Evolutionary conservation across 495 filamentous ascomycete genomes (phyloP).

Genomic region (Jackrogersella minutella): DNA sequence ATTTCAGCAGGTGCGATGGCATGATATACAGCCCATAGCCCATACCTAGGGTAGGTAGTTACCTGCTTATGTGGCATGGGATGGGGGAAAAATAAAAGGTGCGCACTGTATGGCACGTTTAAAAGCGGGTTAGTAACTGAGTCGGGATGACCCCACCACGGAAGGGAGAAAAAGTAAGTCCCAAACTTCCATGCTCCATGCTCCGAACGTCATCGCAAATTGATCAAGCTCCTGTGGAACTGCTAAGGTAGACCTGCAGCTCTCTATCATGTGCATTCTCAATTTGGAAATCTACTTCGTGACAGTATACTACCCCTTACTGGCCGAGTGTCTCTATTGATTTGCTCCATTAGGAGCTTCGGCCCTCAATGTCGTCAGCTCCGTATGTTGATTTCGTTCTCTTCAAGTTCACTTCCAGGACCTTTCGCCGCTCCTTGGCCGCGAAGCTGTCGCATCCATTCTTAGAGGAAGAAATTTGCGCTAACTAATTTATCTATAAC

Average conservation of each 20-base stretch:
- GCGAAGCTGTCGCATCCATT: background rate
- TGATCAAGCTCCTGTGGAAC: slow-evolving; percentile 31
- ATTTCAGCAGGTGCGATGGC: background rate
- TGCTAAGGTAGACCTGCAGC: slow-evolving; percentile 18
- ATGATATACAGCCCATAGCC: background rate
- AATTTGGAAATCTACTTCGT: slow-evolving; percentile 23
- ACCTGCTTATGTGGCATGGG: no score
- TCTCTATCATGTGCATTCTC: slow-evolving; percentile 25
- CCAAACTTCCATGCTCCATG: background rate
- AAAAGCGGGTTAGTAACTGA: slow-evolving; percentile 28
- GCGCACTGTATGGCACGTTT: slow-evolving; percentile 22
- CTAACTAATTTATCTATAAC: slow-evolving; percentile 18
- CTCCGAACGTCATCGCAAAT: slow-evolving; percentile 3
- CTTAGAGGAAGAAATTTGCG: slow-evolving; percentile 4
- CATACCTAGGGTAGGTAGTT: no score
- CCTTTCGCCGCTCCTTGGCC: background rate
- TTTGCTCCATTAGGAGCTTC: slow-evolving; percentile 32
- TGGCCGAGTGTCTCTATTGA: slow-evolving; percentile 15
- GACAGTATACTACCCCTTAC: slow-evolving; percentile 21
- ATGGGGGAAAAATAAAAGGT: no score
- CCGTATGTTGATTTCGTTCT: slow-evolving; percentile 38
- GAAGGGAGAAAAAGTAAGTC: slow-evolving; percentile 19
- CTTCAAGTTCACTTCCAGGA: background rate
- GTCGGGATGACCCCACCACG: slow-evolving; percentile 19
- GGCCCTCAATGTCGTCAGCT: slow-evolving; percentile 41